These are phyloP conservation scores for Yarrowia bubula DNA, from an alignment of 805 yeast species.

Conservation along the genomic window DNA sequence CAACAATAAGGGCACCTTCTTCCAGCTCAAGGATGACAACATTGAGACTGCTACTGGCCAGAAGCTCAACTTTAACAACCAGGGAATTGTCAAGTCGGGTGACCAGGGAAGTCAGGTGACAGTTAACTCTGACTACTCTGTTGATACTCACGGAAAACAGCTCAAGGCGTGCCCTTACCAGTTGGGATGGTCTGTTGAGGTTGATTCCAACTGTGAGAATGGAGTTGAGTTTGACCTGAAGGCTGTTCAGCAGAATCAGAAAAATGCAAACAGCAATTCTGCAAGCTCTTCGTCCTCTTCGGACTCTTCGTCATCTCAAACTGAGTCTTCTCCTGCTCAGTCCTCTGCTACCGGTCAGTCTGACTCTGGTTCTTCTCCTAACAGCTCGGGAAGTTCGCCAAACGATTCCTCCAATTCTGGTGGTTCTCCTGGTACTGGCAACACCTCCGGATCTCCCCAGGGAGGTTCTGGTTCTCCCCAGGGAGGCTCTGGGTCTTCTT, in stretches of 20 bases:
- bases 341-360: neutral
- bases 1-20: constrained; percentile 6
- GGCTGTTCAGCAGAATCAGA: neutral
- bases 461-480: too few relatives aligned
- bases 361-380: neutral
- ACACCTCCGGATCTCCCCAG: too few relatives aligned
- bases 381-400: too few relatives aligned
- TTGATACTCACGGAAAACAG: neutral
- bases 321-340: neutral
- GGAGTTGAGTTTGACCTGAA: neutral
- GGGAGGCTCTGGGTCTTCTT: too few relatives aligned
- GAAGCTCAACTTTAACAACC: neutral
- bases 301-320: too few relatives aligned
- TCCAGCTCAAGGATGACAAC: constrained; percentile 4
- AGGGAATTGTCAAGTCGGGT: neutral
- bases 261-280: too few relatives aligned
- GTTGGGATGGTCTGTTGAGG: neutral
- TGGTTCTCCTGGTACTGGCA: too few relatives aligned
- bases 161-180: constrained; percentile 2
- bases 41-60: neutral
- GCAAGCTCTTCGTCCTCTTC: too few relatives aligned
- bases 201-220: neutral
- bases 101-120: neutral
- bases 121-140: neutral
- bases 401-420: too few relatives aligned